These are phyloP conservation scores for Penicillium psychrofluorescens DNA, from an alignment of 495 filamentous ascomycete species.

Conservation along the genomic window DNA sequence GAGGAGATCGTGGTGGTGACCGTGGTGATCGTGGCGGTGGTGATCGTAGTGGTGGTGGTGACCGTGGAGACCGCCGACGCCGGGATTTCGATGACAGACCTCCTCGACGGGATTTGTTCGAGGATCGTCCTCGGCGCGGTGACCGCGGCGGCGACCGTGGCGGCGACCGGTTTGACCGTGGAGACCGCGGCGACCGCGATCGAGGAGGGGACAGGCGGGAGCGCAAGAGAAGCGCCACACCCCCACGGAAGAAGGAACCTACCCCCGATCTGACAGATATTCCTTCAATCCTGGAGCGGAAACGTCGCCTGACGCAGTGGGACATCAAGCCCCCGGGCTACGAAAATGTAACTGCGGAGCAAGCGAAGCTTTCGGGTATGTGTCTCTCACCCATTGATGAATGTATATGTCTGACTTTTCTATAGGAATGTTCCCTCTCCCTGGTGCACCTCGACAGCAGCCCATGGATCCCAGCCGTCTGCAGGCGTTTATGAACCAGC, in stretches of 20 bases:
- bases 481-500: constrained; percentile 91
- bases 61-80: constrained; percentile 25
- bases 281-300: constrained; percentile 68
- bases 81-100: constrained; percentile 23
- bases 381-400: neutral
- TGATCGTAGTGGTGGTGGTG: constrained; percentile 24
- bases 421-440: constrained; percentile 89
- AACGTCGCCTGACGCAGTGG: constrained; percentile 93
- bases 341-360: constrained; percentile 97
- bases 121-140: constrained; percentile 18
- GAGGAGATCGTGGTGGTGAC: constrained; percentile 19
- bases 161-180: constrained; percentile 16
- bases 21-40: constrained; percentile 5
- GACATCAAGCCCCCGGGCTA: constrained; percentile 98
- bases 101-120: constrained; percentile 22
- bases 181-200: constrained; percentile 26
- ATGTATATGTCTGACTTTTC: constrained; percentile 3
- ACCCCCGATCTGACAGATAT: constrained; percentile 91
- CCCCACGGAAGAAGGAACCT: constrained; percentile 85
- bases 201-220: constrained; percentile 42
- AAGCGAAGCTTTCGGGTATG: constrained; percentile 91
- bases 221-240: constrained; percentile 68
- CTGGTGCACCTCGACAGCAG: constrained; percentile 89
- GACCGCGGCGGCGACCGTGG: constrained; percentile 14
- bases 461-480: constrained; percentile 93